phyloP scores from a whole-genome alignment of 345 rosid genomes.

The Camelina hispida region DNA sequence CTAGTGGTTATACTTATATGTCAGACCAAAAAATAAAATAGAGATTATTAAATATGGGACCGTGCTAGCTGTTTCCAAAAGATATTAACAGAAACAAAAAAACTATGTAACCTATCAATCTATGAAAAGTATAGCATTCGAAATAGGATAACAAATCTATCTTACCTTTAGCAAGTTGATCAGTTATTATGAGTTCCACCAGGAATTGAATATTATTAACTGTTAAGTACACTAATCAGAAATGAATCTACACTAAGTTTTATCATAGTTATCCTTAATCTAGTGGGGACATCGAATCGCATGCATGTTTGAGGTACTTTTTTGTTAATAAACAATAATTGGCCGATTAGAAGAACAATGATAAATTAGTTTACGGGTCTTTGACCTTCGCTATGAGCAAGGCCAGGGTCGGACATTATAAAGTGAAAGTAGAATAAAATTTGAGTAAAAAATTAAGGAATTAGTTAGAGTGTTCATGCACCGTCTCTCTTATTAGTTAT shows the following conservation, averaged over 20 bases:
- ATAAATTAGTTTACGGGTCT: not conserved
- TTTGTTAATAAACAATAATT: not conserved
- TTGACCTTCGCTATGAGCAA: conserved; percentile 13
- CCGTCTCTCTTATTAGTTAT: conserved; percentile 1
- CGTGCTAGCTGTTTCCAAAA: conserved; percentile 18
- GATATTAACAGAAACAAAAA: not conserved
- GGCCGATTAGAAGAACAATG: not conserved
- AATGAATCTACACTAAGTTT: conserved; percentile 21
- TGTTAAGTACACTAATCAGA: conserved; percentile 25
- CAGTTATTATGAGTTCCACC: conserved; percentile 30
- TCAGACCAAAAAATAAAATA: not conserved
- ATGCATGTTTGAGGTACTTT: conserved; percentile 27
- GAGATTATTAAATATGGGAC: not conserved
- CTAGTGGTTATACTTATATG: not conserved
- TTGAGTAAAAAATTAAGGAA: not conserved
- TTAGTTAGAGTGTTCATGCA: conserved; percentile 28
- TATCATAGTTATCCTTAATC: conserved; percentile 29
- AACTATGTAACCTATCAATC: conserved; percentile 3
- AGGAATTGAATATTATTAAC: conserved; percentile 24
- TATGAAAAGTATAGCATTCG: conserved; percentile 9
- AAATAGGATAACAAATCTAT: not conserved
- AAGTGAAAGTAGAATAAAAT: conserved; percentile 2
- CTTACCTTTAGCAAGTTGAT: conserved; percentile 39
- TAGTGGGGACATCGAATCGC: conserved; percentile 35
- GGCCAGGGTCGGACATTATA: conserved; percentile 14